Evolutionary conservation across 192 early-diverging fungal genomes (phyloP).

Genomic region (Piromyces finnis): DNA sequence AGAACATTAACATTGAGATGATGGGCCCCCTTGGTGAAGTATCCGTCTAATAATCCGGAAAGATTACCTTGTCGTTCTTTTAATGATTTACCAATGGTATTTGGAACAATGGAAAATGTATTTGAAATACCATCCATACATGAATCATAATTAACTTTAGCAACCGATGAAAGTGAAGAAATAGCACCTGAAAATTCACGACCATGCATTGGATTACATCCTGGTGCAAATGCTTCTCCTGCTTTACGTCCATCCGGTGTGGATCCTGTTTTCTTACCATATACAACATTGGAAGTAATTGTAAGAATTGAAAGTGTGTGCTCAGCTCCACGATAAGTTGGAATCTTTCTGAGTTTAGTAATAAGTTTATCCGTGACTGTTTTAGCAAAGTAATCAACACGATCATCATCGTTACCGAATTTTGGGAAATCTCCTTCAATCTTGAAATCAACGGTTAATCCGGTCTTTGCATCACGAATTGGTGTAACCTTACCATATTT

Average conservation of each 20-base stretch:
- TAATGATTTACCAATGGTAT: neutral
- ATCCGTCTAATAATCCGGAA: slow-evolving; percentile 3
- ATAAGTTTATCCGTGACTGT: slow-evolving; percentile 1
- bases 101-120: slow-evolving; percentile 7
- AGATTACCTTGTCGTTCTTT: slow-evolving; percentile 1
- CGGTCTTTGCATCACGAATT: slow-evolving; percentile 7
- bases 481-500: slow-evolving; percentile 6
- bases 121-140: slow-evolving; percentile 7
- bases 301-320: slow-evolving; percentile 7
- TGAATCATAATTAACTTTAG: slow-evolving; percentile 6
- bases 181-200: slow-evolving; percentile 5
- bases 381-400: slow-evolving; percentile 4
- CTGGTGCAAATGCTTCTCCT: slow-evolving; percentile 5
- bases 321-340: slow-evolving; percentile 3
- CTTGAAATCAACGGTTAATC: slow-evolving; percentile 6
- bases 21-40: slow-evolving; percentile 2
- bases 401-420: slow-evolving; percentile 7
- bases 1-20: slow-evolving; percentile 8
- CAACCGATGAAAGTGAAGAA: slow-evolving; percentile 2
- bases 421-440: slow-evolving; percentile 8
- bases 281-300: slow-evolving; percentile 6
- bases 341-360: slow-evolving; percentile 2
- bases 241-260: slow-evolving; percentile 5
- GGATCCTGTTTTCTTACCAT: slow-evolving; percentile 7
- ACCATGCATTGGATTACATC: slow-evolving; percentile 6